Percentiles rank a stretch among this genome's conserved stretches.
Evolutionary conservation across 2,329 filamentous ascomycete genomes (phyloP).

Genomic region (Colletotrichum sp.): DNA sequence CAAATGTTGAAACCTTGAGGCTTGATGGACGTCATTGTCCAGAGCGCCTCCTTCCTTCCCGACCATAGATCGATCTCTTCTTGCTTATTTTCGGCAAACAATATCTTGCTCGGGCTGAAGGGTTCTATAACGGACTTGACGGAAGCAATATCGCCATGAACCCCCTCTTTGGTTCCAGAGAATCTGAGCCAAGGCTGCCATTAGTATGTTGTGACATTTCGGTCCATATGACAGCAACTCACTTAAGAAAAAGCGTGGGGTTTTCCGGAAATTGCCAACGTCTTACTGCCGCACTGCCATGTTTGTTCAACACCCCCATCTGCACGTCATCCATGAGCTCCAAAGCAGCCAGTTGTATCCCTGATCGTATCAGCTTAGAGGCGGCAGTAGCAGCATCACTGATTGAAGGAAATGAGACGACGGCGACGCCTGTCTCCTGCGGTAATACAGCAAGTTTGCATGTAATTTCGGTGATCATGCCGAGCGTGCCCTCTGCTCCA

Average conservation of each 20-base stretch:
- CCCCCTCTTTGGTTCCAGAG: conserved; percentile 64
- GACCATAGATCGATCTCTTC: conserved; percentile 77
- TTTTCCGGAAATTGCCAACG: conserved; percentile 63
- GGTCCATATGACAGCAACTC: not conserved
- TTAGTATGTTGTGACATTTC: not conserved
- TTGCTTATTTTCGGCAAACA: conserved; percentile 68
- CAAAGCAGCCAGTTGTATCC: conserved; percentile 69
- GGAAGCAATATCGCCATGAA: conserved; percentile 63
- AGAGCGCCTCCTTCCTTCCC: conserved; percentile 76
- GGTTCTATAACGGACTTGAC: conserved; percentile 59
- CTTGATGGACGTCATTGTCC: conserved; percentile 72
- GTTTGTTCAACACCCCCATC: conserved; percentile 71
- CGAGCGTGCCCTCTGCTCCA: conserved; percentile 74
- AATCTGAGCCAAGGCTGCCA: conserved; percentile 43
- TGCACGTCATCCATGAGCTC: conserved; percentile 69
- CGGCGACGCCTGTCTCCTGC: conserved; percentile 67
- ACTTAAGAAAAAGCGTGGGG: conserved; percentile 77
- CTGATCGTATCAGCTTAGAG: conserved; percentile 67
- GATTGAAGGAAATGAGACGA: conserved; percentile 64
- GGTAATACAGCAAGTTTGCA: conserved; percentile 71
- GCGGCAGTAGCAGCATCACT: conserved; percentile 71
- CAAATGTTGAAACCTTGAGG: conserved; percentile 68
- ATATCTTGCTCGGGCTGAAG: conserved; percentile 63
- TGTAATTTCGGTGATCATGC: conserved; percentile 73
- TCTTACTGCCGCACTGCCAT: conserved; percentile 60